A percentile compares a stretch with the other conserved stretches of the same genome.
Evolutionary conservation across 1,139 yeast species (phyloP).

Genomic region (Candida gigantensis): DNA sequence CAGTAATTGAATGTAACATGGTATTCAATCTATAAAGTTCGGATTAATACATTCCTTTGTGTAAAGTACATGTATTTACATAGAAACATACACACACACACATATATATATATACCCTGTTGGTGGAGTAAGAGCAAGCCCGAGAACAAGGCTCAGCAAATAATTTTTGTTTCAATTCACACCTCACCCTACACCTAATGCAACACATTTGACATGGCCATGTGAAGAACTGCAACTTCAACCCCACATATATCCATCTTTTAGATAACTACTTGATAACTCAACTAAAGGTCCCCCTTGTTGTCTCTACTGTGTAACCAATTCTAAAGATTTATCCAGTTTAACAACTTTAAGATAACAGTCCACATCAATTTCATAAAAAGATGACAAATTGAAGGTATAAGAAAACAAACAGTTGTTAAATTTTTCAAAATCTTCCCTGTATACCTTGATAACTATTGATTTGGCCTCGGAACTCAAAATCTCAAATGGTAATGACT

Average conservation of each 20-base stretch:
- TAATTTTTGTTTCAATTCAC: no score
- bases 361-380: conserved; percentile 21
- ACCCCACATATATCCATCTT: not conserved
- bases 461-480: conserved; percentile 16
- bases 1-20: no score
- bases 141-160: no score
- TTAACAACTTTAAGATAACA: conserved; percentile 24
- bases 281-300: not conserved
- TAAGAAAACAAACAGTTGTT: conserved; percentile 31
- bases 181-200: no score
- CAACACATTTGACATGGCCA: no score
- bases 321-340: conserved; percentile 21
- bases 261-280: not conserved
- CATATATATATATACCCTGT: no score
- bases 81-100: no score
- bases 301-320: conserved; percentile 12
- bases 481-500: conserved; percentile 33
- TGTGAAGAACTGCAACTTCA: no score
- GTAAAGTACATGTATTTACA: no score
- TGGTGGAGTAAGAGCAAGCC: no score
- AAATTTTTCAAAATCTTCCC: conserved; percentile 30
- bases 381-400: conserved; percentile 29
- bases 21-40: no score
- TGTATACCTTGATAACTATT: conserved; percentile 26
- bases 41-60: no score